Conservation (phyloP, 805 yeast genomes). For the Saturnispora zaruensis region DNA sequence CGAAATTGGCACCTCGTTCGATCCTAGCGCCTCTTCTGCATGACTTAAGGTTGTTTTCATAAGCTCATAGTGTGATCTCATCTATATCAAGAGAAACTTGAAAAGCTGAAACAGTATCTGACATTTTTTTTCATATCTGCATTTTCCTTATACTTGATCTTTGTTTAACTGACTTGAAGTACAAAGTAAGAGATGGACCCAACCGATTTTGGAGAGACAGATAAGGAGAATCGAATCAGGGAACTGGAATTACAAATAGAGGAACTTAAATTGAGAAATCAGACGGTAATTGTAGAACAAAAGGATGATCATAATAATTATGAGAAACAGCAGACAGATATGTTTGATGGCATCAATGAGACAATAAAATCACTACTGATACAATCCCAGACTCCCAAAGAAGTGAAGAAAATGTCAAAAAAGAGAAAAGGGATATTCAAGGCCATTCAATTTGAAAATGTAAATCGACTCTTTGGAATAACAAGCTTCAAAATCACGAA, state of each 20-base stretch:
- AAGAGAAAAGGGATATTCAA: background rate
- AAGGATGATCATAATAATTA: background rate
- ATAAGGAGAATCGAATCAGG: constrained; percentile 10
- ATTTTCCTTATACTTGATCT: background rate
- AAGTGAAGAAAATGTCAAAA: constrained; percentile 2
- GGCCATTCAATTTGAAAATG: constrained; percentile 35
- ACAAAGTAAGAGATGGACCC: background rate
- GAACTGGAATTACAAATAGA: constrained; percentile 12
- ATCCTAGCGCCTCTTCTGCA: constrained; percentile 55
- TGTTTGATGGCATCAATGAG: background rate
- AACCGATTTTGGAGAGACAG: background rate
- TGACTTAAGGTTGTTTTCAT: constrained; percentile 47
- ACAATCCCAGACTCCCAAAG: background rate
- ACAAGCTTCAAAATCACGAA: constrained; percentile 41
- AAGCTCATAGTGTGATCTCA: constrained; percentile 25
- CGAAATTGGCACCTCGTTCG: constrained; percentile 80
- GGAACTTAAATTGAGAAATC: constrained; percentile 5
- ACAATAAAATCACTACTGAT: background rate
- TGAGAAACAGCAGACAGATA: background rate
- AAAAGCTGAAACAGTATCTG: background rate
- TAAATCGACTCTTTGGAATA: constrained; percentile 40
- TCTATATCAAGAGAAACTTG: background rate
- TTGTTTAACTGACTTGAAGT: background rate
- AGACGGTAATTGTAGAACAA: background rate
- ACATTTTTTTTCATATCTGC: background rate